phyloP scores from a whole-genome alignment of 129 eudicot genomes.

The Arctium minus region DNA sequence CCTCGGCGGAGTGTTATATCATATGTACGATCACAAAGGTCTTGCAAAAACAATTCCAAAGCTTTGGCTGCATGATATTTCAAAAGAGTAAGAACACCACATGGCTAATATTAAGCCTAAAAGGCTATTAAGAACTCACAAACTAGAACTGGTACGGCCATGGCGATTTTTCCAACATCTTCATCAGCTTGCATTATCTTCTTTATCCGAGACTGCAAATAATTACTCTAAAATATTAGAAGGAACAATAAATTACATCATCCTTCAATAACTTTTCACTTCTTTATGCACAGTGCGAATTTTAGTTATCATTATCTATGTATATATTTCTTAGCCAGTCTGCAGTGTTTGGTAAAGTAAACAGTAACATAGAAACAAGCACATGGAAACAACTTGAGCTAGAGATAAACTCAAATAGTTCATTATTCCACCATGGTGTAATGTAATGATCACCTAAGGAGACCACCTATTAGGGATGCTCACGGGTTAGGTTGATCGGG shows the following conservation, averaged over 20 bases:
- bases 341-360: not conserved
- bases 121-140: constrained; percentile 45
- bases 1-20: constrained; percentile 77
- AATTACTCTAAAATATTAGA: not conserved
- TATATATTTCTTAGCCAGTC: not conserved
- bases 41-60: constrained; percentile 84
- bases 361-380: not conserved
- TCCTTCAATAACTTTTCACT: not conserved
- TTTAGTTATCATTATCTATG: not conserved
- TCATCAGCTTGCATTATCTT: constrained; percentile 96
- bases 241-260: not conserved
- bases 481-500: too few species aligned
- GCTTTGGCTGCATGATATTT: constrained; percentile 70
- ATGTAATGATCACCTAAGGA: not conserved
- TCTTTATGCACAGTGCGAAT: not conserved
- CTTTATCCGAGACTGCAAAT: constrained; percentile 74
- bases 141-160: constrained; percentile 92
- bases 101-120: not conserved
- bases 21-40: constrained; percentile 86
- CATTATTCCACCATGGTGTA: not conserved
- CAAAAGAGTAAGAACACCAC: not conserved
- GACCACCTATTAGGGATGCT: not conserved
- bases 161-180: constrained; percentile 89
- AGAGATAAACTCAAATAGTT: not conserved
- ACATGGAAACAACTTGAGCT: not conserved